Conservation (phyloP, 1,284 basidiomycete genomes). For the Amylostereum chailletii region DNA sequence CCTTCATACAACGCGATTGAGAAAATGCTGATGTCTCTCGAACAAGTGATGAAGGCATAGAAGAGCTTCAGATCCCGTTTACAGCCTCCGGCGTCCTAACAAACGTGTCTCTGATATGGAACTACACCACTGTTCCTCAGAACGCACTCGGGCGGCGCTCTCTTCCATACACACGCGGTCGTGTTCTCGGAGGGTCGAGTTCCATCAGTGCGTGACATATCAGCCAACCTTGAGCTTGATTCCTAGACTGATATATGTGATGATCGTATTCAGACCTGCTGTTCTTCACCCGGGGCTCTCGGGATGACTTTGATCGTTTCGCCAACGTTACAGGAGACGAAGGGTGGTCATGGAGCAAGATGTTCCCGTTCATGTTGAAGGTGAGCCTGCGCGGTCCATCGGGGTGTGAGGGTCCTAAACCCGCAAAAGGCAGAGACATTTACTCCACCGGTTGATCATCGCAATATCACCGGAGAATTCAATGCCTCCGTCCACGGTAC, state of each 20-base stretch:
- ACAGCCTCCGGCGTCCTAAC: background rate
- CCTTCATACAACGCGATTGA: background rate
- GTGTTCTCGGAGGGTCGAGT: background rate
- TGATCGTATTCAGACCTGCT: background rate
- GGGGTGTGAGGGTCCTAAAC: background rate
- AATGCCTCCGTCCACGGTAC: conserved; percentile 13
- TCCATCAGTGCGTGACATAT: background rate
- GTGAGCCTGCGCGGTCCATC: background rate
- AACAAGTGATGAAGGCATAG: background rate
- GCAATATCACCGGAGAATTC: conserved; percentile 14
- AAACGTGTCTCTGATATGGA: background rate
- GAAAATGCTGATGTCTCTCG: background rate
- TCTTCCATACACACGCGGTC: background rate
- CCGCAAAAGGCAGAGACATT: conserved; percentile 8
- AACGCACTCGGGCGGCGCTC: background rate
- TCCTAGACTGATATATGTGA: background rate
- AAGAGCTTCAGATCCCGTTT: background rate
- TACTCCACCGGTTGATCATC: conserved; percentile 12
- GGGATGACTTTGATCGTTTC: background rate
- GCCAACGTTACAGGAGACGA: background rate
- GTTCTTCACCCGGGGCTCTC: background rate
- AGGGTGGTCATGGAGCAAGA: background rate
- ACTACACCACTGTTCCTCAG: background rate
- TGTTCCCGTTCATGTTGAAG: background rate
- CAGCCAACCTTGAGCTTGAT: background rate